These are phyloP conservation scores for Starmerella etchellsii DNA, from an alignment of 805 yeast genomes.

Conservation along the genomic window DNA sequence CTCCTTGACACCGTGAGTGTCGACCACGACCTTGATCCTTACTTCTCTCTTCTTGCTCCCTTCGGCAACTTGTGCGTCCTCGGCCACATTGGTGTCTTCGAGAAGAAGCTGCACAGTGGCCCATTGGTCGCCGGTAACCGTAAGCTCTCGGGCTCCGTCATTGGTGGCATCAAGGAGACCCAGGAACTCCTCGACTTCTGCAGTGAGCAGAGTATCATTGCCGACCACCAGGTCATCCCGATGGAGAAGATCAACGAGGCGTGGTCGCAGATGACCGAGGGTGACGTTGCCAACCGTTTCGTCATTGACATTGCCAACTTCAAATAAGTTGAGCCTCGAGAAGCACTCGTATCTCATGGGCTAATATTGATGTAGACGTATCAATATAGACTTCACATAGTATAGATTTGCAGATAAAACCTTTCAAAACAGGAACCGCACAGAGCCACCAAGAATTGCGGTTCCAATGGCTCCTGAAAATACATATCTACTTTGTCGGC, in stretches of 20 bases:
- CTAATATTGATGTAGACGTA: no score
- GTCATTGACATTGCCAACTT: constrained; percentile 10
- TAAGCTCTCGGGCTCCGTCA: constrained; percentile 33
- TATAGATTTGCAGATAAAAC: background rate
- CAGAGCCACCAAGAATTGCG: no score
- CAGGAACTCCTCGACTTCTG: constrained; percentile 54
- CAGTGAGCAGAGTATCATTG: constrained; percentile 41
- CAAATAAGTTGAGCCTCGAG: background rate
- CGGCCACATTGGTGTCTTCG: constrained; percentile 44
- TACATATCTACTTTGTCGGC: no score
- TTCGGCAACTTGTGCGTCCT: constrained; percentile 49
- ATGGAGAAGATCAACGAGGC: constrained; percentile 26
- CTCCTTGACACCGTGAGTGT: constrained; percentile 41
- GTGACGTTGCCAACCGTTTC: constrained; percentile 17
- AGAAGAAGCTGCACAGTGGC: constrained; percentile 35
- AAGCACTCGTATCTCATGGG: no score
- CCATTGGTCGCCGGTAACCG: constrained; percentile 34
- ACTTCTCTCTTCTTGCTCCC: constrained; percentile 41
- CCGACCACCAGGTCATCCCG: constrained; percentile 51
- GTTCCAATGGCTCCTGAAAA: no score
- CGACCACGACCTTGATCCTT: constrained; percentile 37
- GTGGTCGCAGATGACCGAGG: constrained; percentile 6
- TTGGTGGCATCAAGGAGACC: constrained; percentile 55
- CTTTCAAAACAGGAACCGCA: no score
- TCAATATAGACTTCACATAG: background rate